Percentiles rank a stretch among this genome's conserved stretches.
These are phyloP conservation scores for Ligustrum vulgare DNA, from an alignment of 257 asterid genomes.

Conservation along the genomic window DNA sequence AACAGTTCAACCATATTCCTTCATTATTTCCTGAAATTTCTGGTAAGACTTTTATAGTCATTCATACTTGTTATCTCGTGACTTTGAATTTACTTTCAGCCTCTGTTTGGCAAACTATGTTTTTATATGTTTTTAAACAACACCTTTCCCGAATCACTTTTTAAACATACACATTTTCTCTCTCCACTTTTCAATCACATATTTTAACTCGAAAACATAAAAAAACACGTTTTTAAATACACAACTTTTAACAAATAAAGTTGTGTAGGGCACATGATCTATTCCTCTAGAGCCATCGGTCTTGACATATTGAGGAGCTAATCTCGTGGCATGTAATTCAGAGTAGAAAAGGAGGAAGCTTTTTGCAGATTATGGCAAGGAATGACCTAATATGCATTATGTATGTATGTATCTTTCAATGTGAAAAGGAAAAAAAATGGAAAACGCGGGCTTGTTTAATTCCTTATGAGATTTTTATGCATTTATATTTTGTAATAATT, in stretches of 20 bases:
- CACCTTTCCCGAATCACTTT: no score
- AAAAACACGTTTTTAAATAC: no score
- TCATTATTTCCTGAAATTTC: conserved; percentile 6
- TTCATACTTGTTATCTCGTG: not conserved
- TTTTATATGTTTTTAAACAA: no score
- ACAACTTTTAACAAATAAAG: no score
- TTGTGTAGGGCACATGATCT: not conserved
- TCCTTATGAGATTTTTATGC: not conserved
- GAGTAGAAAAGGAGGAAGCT: not conserved
- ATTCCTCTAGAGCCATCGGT: conserved; percentile 15
- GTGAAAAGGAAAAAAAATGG: not conserved
- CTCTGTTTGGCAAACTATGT: no score
- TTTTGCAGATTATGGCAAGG: not conserved
- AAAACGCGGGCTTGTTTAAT: not conserved
- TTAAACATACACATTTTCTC: no score
- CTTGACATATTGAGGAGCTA: conserved; percentile 17
- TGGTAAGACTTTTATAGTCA: not conserved
- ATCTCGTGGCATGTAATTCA: not conserved
- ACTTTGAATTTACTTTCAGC: not conserved
- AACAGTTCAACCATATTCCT: not conserved
- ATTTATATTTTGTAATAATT: not conserved
- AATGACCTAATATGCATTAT: not conserved
- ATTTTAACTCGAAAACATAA: no score
- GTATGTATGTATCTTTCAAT: not conserved
- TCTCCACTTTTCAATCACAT: no score